Evolutionary conservation across 2,329 filamentous ascomycete species (phyloP), one percentile per base, ranked within the genome.

Genomic region (Colletotrichum sp.): DNA sequence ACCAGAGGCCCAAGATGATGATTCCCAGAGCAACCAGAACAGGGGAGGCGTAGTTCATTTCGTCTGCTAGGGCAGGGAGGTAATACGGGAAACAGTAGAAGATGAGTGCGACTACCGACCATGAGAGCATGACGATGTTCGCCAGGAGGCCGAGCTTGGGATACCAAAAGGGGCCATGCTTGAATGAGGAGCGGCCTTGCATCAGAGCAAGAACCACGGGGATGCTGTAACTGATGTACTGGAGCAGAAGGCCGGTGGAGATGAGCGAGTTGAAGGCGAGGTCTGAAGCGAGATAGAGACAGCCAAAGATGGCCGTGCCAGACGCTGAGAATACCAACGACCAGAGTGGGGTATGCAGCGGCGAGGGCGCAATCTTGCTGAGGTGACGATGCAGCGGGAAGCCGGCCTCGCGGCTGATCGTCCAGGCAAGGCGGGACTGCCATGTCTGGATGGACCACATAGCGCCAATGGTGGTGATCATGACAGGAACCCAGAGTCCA

Each of bases 71-170:
- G 2, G 77, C 80, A 6, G 79, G 77, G 2, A 77, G 39, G 24
- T 81, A 80, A 52, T 78, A 80, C 5, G 81, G 81, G 26, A 82
- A 82, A 57, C 79, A 82, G 49, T 82, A 82, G 34, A 82, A 82
- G 8, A 81, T 44, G 8, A 79, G 59, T 18, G 79, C 80, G 10
- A 81, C 68, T 8, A 74, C 57, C 1, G 79, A 70, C 81, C 81
- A 82, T 3, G 70, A 21, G 8, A 82, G 78, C 78, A 82, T 80
- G 16, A 79, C 68, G 1, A 81, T 16, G 55, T 82, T 82, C 18
- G 80, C 78, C 24, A 81, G 2, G 3, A 79, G 70, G 1, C 81
- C 81, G n/a, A 81, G 68, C 30, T 72, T 77, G 1, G 79, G 78
- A 16, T 77, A 79, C 81, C 81, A 82, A 52, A 82, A 82, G 1